Percentiles rank a stretch among this genome's conserved stretches.
Conservation (phyloP, 2,329 filamentous ascomycete species). For the Sclerotinia spermophila region DNA sequence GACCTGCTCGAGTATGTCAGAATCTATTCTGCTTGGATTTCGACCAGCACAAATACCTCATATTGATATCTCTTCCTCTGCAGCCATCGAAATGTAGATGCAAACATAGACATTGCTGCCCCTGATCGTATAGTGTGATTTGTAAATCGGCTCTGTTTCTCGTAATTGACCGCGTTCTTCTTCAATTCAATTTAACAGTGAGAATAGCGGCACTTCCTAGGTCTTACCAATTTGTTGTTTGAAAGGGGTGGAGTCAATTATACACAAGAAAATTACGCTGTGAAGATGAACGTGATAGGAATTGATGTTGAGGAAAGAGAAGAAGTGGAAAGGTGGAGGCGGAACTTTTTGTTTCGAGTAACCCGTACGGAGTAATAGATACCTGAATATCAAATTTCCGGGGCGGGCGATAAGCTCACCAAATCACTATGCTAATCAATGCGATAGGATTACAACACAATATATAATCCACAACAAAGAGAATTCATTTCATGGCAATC, state of each 20-base stretch:
- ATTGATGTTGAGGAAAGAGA: background rate
- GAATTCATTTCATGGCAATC: conserved; percentile 1
- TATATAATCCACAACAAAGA: background rate
- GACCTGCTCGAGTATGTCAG: conserved; percentile 82
- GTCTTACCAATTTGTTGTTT: background rate
- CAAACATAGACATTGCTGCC: conserved; percentile 35
- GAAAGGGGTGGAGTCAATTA: background rate
- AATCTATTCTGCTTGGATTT: background rate
- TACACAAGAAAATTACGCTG: background rate
- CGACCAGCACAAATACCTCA: conserved; percentile 47
- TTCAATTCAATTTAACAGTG: background rate
- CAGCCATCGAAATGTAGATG: conserved; percentile 70
- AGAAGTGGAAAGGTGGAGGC: background rate
- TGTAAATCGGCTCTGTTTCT: background rate
- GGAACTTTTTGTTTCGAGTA: background rate
- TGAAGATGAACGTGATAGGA: background rate
- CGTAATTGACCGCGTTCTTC: background rate
- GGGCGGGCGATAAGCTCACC: background rate
- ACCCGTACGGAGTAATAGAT: background rate
- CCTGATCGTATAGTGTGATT: conserved; percentile 10
- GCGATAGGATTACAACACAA: background rate
- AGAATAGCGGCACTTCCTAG: background rate
- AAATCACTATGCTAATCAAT: conserved; percentile 9
- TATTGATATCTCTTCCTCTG: conserved; percentile 97
- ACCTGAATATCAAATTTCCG: conserved; percentile 10